Percentiles rank a stretch among this genome's conserved stretches.
Evolutionary conservation across 306 rosid genomes (phyloP).

Genomic region (Medicago truncatula): MtrunA17r5.0-ANR NC_053046.1:13593001-13593500

Average conservation of each 20-base stretch:
- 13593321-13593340: neutral
- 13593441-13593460: constrained; percentile 48
- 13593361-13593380: constrained; percentile 12
- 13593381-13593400: neutral
- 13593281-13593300: constrained; percentile 27
- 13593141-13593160: constrained; percentile 28
- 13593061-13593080: neutral
- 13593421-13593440: constrained; percentile 64
- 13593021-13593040: constrained; percentile 15
- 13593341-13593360: neutral
- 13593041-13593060: neutral
- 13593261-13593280: constrained; percentile 99
- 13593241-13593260: constrained; percentile 98
- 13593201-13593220: constrained; percentile 98
- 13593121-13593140: neutral
- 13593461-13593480: constrained; percentile 70
- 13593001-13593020: constrained; percentile 44
- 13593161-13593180: constrained; percentile 26
- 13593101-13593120: constrained; percentile 11
- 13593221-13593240: constrained; percentile 97
- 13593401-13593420: constrained; percentile 72
- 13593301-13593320: constrained; percentile 21
- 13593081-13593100: constrained; percentile 29
- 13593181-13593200: constrained; percentile 86
- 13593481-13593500: constrained; percentile 49